These are phyloP conservation scores for Gentiana macrophylla DNA, from an alignment of 257 asterid genomes.

Conservation along the genomic window DNA sequence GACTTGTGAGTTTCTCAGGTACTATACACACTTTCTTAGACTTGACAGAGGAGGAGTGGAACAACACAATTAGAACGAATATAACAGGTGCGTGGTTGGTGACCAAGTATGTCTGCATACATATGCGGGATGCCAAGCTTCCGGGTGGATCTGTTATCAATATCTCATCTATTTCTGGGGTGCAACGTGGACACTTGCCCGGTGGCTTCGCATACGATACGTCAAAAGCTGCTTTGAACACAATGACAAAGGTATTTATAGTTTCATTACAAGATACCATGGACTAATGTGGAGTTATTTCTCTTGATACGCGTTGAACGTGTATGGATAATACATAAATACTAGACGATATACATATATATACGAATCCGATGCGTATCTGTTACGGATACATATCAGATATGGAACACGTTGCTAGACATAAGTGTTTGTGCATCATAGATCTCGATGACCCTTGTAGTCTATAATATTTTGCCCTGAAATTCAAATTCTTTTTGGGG, in stretches of 20 bases:
- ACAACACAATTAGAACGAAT: slow-evolving; percentile 13
- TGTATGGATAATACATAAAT: too few species aligned
- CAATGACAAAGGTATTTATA: slow-evolving; percentile 18
- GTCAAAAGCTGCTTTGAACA: slow-evolving; percentile 18
- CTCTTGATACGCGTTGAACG: too few species aligned
- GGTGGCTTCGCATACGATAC: slow-evolving; percentile 23
- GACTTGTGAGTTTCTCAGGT: slow-evolving; percentile 5
- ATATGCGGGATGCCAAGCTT: slow-evolving; percentile 16
- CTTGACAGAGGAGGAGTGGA: slow-evolving; percentile 23
- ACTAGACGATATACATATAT: too few species aligned
- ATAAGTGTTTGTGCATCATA: too few species aligned
- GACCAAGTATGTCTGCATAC: slow-evolving; percentile 16
- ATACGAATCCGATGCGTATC: too few species aligned
- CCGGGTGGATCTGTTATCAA: slow-evolving; percentile 24
- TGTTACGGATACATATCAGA: too few species aligned
- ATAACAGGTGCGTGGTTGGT: slow-evolving; percentile 24
- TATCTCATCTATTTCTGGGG: slow-evolving; percentile 21
- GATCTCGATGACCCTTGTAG: too few species aligned
- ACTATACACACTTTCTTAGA: slow-evolving; percentile 14
- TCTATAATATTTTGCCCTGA: too few species aligned
- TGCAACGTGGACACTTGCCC: slow-evolving; percentile 16
- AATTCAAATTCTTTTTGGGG: too few species aligned
- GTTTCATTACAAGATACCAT: neutral
- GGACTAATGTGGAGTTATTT: too few species aligned
- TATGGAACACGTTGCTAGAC: too few species aligned